Evolutionary conservation across 352 stramenopile species (phyloP).

Genomic region (Pythium brachiatum): DNA sequence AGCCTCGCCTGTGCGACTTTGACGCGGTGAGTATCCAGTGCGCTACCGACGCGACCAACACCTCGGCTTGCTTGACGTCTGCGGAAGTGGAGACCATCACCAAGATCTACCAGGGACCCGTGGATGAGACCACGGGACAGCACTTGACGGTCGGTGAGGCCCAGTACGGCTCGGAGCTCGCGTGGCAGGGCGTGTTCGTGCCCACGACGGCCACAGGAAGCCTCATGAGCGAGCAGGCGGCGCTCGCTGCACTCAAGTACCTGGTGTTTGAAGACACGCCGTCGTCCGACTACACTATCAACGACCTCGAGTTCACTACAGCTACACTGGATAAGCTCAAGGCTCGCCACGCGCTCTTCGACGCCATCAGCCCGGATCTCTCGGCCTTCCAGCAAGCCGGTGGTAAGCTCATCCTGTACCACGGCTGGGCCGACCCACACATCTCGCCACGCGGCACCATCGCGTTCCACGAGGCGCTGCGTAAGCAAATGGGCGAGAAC

Average conservation of each 20-base stretch:
- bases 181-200: conserved; percentile 40
- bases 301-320: conserved; percentile 35
- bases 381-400: conserved; percentile 37
- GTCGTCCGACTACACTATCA: conserved; percentile 35
- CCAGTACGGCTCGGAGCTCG: conserved; percentile 40
- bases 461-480: conserved; percentile 36
- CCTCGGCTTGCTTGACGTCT: conserved; percentile 34
- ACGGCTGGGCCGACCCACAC: conserved; percentile 47
- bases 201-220: conserved; percentile 22
- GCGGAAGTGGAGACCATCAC: conserved; percentile 28
- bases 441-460: conserved; percentile 46
- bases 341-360: conserved; percentile 30
- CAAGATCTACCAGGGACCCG: conserved; percentile 43
- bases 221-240: conserved; percentile 34
- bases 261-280: conserved; percentile 38
- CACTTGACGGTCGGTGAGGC: conserved; percentile 42
- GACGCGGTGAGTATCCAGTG: conserved; percentile 31
- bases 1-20: conserved; percentile 36
- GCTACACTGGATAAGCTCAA: conserved; percentile 36
- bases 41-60: conserved; percentile 24
- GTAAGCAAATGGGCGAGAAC: conserved; percentile 30
- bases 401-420: conserved; percentile 44
- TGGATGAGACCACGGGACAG: conserved; percentile 24
- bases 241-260: conserved; percentile 42
- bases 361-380: conserved; percentile 38